Base-by-base conservation (phyloP, 306 rosid genomes). In the Ceratonia siliqua region DNA sequence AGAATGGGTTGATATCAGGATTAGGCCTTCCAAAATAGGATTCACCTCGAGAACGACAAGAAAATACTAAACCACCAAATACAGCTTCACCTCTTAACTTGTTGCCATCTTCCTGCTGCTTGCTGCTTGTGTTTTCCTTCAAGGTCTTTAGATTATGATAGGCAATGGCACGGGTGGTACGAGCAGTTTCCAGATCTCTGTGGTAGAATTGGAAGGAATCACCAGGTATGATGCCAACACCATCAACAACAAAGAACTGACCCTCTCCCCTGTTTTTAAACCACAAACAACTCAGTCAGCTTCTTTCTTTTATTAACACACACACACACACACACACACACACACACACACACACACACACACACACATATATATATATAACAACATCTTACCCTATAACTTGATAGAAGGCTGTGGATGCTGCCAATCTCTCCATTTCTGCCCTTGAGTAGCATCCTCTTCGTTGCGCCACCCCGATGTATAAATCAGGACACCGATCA, bases 151-250 rank as follows among this genome's bases (percentile, higher is more conserved):
- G 74, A 5, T 52, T 57, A 0, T 72, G 55, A 27, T 4, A 53
- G n/a, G 78, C 78, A 18, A 9, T 6, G 18, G 14, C 72, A 2
- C 30, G 49, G 5, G 78, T 35, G 36, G 73, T n/a, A 4, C 30
- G 7, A 38, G 85, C 82, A 14, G 62, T 81, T 55, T 75, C 84
- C 30, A 46, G n/a, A 35, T 66, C 84, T 9, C 75, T 41, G 17
- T 78, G 74, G 70, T 81, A 81, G 62, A 86, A 83, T 9, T 66
- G 7, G 61, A 83, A 83, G 13, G 73, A 13, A 71, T 86, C 86
- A 5, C 81, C 72, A 8, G 71, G 45, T 11, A 17, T 17, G 8
- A 81, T 38, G 5, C 90, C 86, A 6, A 27, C 38, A 0, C 84
- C 87, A 2, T 55, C 83, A 58, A 83, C 64, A 24, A 66, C 1